These are phyloP conservation scores for Rhizopogon parksii DNA, from an alignment of 1,284 basidiomycete genomes.

Conservation along the genomic window DNA sequence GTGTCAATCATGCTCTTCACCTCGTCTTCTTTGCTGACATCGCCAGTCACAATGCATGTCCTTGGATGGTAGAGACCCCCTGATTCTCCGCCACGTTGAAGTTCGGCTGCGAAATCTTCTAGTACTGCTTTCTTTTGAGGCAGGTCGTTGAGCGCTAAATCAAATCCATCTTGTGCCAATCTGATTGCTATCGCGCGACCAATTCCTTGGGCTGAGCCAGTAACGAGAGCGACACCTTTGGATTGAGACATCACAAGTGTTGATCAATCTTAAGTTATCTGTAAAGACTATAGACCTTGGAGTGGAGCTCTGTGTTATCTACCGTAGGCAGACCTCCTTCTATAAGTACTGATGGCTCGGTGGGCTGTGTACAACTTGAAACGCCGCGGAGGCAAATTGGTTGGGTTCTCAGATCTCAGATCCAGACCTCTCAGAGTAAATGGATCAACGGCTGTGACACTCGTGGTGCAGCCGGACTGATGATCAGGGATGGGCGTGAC, in stretches of 20 bases:
- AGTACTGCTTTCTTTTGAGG: conserved; percentile 12
- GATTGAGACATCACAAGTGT: background rate
- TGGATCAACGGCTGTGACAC: too few species aligned
- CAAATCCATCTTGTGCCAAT: conserved; percentile 9
- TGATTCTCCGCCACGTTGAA: background rate
- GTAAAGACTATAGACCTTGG: too few species aligned
- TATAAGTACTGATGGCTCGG: too few species aligned
- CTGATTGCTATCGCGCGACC: conserved; percentile 3
- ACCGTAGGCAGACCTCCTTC: too few species aligned
- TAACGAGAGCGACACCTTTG: conserved; percentile 4
- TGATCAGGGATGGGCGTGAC: too few species aligned
- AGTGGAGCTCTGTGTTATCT: too few species aligned
- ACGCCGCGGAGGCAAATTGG: too few species aligned
- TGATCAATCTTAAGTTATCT: background rate
- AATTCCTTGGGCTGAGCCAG: conserved; percentile 4
- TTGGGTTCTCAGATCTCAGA: too few species aligned
- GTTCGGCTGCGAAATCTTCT: conserved; percentile 11
- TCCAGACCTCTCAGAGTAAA: too few species aligned
- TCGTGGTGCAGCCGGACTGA: too few species aligned
- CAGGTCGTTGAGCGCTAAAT: conserved; percentile 25
- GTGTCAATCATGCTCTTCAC: conserved; percentile 25
- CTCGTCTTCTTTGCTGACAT: conserved; percentile 25
- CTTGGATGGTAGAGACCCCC: conserved; percentile 1
- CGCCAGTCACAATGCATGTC: conserved; percentile 18
- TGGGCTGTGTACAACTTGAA: too few species aligned